Conservation (phyloP, 2,329 filamentous ascomycete species). For the Tolypocladium album region DNA sequence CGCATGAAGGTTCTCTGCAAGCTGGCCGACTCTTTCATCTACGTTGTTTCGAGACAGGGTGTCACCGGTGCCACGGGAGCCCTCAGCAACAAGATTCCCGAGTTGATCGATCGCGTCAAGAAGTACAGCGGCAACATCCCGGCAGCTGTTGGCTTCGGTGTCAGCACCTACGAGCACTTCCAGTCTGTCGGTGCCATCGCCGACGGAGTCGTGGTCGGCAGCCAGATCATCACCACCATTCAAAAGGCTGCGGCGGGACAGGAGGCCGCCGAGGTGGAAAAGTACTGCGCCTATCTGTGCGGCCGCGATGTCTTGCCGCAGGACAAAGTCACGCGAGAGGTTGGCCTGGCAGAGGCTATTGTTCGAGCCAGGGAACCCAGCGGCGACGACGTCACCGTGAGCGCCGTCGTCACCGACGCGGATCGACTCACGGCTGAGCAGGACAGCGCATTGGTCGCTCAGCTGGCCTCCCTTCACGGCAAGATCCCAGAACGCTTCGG, state of each 20-base stretch:
- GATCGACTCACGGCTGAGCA: conserved; percentile 48
- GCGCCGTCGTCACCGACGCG: conserved; percentile 54
- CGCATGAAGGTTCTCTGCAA: conserved; percentile 94
- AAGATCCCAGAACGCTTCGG: conserved; percentile 81
- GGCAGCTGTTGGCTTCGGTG: conserved; percentile 88
- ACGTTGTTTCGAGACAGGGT: conserved; percentile 94
- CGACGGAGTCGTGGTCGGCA: conserved; percentile 93
- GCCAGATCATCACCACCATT: conserved; percentile 81
- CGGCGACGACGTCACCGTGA: conserved; percentile 37
- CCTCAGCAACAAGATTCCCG: conserved; percentile 71
- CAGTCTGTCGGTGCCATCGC: conserved; percentile 71
- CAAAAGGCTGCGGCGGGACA: conserved; percentile 20
- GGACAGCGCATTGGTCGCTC: conserved; percentile 59
- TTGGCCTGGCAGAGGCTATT: conserved; percentile 59
- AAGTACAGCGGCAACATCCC: conserved; percentile 85
- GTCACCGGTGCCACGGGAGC: conserved; percentile 85
- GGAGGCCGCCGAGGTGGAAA: conserved; percentile 59
- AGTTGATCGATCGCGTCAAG: conserved; percentile 76
- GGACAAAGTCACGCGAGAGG: conserved; percentile 45
- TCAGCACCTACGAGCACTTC: conserved; percentile 93
- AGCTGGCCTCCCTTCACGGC: conserved; percentile 72
- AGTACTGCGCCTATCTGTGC: conserved; percentile 67
- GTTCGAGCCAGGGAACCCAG: conserved; percentile 34
- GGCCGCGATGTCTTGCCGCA: conserved; percentile 30
- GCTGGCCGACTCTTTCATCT: conserved; percentile 97